Base-by-base conservation (phyloP, 2,329 filamentous ascomycete species). In the Paraphaeosphaeria sporulosa region DNA sequence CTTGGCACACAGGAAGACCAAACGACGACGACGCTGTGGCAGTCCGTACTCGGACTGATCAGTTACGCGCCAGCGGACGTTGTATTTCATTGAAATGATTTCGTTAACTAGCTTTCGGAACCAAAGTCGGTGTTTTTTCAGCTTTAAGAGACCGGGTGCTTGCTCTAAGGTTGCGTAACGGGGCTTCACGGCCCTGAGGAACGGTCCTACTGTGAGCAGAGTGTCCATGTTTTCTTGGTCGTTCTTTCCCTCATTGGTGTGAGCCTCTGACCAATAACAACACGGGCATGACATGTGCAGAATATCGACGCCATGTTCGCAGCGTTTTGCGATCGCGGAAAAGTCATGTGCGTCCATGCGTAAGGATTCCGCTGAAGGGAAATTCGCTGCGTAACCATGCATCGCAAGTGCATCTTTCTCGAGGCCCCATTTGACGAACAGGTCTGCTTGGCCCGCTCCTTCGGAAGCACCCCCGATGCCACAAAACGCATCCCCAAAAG, bases 1-100 rank as follows among this genome's bases (percentile, higher is more conserved):
- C 27, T 58, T 62, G 7, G 74, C 69, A 10, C 61, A 70, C n/a
- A 75, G 64, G 15, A 77, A 60, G 0, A 77, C 30, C 1, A 77
- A 59, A 0, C 75, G 66, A n/a, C 63, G 66, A 0, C 75, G 67
- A 0, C 57, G 55, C 44, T 76, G 74, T 0, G 64, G 60, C 0
- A 76, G n/a, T 1, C 72, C 72, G 19, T 63, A 69, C 6, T 62
- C 50, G 0, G 67, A 57, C 2, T 69, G 23, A 21, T 76, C 55
- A 3, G 58, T 44, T 0, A 73, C 55, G 10, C 62, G 65, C 19
- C 70, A 77, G 0, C 71, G 54, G 0, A 76, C 21, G 27, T 74
- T 60, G 34, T 76, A 77, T 0, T 71, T 70, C 0, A 55, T 58
- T 0, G 32, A 17, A 0, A 46, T 13, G 13, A 75, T 70, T 4